Evolutionary conservation across 345 rosid species (phyloP).

Genomic region (Sisymbrium irio): DNA sequence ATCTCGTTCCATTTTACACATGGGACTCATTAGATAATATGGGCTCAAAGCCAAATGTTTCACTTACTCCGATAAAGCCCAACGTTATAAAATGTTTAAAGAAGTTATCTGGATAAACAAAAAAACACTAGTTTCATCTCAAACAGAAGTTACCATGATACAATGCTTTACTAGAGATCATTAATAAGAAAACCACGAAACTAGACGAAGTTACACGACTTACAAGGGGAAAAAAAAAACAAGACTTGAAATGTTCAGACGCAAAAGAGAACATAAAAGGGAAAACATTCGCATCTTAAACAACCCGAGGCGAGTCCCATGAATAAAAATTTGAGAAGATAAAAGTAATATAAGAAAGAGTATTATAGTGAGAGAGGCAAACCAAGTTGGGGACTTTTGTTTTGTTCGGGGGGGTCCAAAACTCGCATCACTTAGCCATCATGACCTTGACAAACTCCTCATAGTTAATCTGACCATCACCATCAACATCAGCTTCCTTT

Average conservation of each 20-base stretch:
- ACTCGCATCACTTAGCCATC: conserved; percentile 69
- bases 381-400: not conserved
- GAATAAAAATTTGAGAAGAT: conserved; percentile 11
- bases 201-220: conserved; percentile 26
- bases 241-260: not conserved
- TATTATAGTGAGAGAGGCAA: not conserved
- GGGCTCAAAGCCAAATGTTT: not conserved
- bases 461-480: conserved; percentile 83
- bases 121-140: not conserved
- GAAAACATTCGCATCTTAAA: conserved; percentile 21
- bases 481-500: conserved; percentile 82
- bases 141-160: not conserved
- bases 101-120: not conserved
- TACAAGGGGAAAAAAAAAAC: not conserved
- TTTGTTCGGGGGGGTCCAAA: not conserved
- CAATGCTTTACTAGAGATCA: conserved; percentile 21
- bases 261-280: conserved; percentile 10
- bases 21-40: not conserved
- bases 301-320: conserved; percentile 11
- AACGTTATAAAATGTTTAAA: not conserved
- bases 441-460: conserved; percentile 85
- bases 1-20: not conserved
- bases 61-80: not conserved
- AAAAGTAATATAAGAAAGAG: conserved; percentile 20
- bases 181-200: conserved; percentile 6